Base-by-base conservation (phyloP, 345 rosid species). In the Pugionium dolabratum region DNA sequence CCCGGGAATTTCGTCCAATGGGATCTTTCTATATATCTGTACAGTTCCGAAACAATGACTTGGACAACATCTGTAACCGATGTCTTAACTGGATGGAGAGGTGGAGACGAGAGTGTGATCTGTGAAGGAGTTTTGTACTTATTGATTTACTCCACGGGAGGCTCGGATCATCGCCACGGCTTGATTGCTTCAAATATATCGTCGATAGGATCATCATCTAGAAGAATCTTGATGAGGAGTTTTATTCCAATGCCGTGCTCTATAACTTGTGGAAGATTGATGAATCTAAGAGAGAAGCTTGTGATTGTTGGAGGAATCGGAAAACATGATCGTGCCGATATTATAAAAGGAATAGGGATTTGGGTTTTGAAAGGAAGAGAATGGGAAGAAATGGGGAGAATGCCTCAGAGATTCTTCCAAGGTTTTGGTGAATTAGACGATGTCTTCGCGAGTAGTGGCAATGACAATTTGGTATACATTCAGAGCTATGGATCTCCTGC, bases 281-380 rank as follows among this genome's bases (percentile, higher is more conserved):
- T 94, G 99, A 86, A 88, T 37, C 78, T 88, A 54, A 86, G 82
- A 71, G 96, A 84, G 59, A 88, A 75, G 80, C 84, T 94, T 46
- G 96, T 90, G 33, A 83, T 94, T 74, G 99, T 94, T 48, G 99
- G 97, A 74, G 97, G 99, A 37, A 94, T 94, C 6, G 90, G 97
- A 6, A 94, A 85, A 68, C 92, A 49, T 6, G 99, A 90, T 59
- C 75, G 97, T 43, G 86, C 92, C 0, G 97, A 86, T 64, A 80
- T 94, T 45, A 88, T 94, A 9, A 94, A 90, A 73, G 99, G 99
- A 33, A 90, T 94, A 41, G 99, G 97, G 36, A 83, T 94, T 56
- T 94, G 99, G 99, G 54, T 84, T 65, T 69, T 94, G 68, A 77
- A 69, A 37, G 97, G 86, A 2, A 84, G 50, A 67, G 80, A 76